Conservation (phyloP, 1,139 yeast genomes). For the Geotrichum bryndzae region DNA sequence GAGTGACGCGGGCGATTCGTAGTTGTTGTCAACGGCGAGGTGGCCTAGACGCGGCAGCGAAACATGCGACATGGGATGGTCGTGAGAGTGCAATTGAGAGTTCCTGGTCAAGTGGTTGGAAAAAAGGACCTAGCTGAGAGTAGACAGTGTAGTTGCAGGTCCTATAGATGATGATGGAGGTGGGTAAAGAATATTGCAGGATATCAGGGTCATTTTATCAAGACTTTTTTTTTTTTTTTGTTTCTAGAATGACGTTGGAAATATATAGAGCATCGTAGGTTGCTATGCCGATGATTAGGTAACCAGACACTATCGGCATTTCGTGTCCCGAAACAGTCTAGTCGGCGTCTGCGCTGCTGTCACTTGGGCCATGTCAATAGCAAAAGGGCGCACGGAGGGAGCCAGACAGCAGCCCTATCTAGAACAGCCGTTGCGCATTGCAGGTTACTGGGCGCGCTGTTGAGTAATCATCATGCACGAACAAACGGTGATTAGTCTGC, state of each 20-base stretch:
- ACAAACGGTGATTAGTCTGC: neutral
- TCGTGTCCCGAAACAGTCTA: too few species aligned
- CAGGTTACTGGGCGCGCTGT: neutral
- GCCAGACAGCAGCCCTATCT: neutral
- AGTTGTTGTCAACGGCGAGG: conserved; percentile 8
- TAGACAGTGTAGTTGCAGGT: neutral
- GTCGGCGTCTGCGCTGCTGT: too few species aligned
- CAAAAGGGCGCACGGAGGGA: too few species aligned
- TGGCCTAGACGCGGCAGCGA: conserved; percentile 14
- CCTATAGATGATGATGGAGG: neutral
- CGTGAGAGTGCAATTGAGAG: neutral
- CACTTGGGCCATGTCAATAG: too few species aligned
- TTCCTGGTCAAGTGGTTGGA: neutral
- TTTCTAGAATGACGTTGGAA: neutral
- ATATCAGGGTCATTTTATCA: neutral
- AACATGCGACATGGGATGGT: neutral
- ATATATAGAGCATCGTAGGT: neutral
- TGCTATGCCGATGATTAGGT: neutral
- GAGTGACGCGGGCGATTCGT: conserved; percentile 6
- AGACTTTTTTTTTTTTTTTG: neutral
- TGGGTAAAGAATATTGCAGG: neutral
- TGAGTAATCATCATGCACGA: neutral
- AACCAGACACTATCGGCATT: neutral
- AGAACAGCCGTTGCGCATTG: neutral
- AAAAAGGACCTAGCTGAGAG: neutral